A percentile compares a stretch with the other conserved stretches of the same genome.
phyloP scores from a whole-genome alignment of 2,329 filamentous ascomycete genomes.

The Huntiella decipiens region DNA sequence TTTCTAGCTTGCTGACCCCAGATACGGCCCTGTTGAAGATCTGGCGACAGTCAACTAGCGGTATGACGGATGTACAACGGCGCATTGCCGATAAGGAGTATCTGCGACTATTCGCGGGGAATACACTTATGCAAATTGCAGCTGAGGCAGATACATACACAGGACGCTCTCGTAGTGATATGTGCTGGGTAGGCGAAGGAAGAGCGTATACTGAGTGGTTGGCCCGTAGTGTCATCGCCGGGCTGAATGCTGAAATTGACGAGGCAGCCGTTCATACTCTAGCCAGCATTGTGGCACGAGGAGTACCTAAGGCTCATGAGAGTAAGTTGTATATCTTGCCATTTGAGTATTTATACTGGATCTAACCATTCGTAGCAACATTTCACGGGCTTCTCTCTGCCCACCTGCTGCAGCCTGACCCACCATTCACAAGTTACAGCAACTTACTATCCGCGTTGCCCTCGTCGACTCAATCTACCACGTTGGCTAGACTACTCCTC shows the following conservation, averaged over 20 bases:
- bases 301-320: too few relatives aligned
- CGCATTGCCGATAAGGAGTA: slow-evolving; percentile 26
- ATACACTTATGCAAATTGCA: slow-evolving; percentile 29
- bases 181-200: slow-evolving; percentile 45
- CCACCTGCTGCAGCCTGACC: too few relatives aligned
- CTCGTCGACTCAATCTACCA: too few relatives aligned
- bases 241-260: slow-evolving; percentile 14
- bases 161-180: neutral
- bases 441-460: too few relatives aligned
- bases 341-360: too few relatives aligned
- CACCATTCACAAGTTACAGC: too few relatives aligned
- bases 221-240: slow-evolving; percentile 39
- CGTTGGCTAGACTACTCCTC: slow-evolving; percentile 15
- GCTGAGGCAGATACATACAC: slow-evolving; percentile 29
- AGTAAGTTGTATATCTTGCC: too few relatives aligned
- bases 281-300: too few relatives aligned
- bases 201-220: slow-evolving; percentile 53
- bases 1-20: slow-evolving; percentile 16
- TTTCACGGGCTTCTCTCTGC: too few relatives aligned
- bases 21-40: neutral
- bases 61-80: slow-evolving; percentile 13
- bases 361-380: too few relatives aligned
- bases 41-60: slow-evolving; percentile 12
- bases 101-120: slow-evolving; percentile 27
- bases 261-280: too few relatives aligned